Conservation (phyloP, 2,329 filamentous ascomycete species). For the Graphilbum fragrans region DNA sequence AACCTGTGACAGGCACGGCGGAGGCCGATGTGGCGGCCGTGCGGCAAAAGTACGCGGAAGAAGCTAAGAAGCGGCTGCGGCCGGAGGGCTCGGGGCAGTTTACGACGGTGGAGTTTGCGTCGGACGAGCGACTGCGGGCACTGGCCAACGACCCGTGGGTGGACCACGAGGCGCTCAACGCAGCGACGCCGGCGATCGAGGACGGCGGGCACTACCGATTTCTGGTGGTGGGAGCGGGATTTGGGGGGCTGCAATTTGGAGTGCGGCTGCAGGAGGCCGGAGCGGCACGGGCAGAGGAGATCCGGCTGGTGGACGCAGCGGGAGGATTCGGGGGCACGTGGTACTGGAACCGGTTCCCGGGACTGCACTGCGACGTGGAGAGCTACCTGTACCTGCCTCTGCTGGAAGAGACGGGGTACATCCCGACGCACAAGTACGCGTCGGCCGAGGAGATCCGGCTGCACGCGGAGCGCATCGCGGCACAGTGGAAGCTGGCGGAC, state of each 20-base stretch:
- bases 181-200: conserved; percentile 10
- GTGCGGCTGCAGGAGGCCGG: conserved; percentile 22
- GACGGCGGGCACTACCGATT: conserved; percentile 17
- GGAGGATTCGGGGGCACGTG: conserved; percentile 37
- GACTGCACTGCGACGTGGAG: conserved; percentile 45
- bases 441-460: conserved; percentile 26
- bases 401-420: conserved; percentile 46
- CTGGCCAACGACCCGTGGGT: conserved; percentile 21
- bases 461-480: conserved; percentile 31
- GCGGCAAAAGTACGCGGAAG: conserved; percentile 20
- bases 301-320: conserved; percentile 28
- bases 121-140: conserved; percentile 9
- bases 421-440: conserved; percentile 35
- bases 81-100: conserved; percentile 21
- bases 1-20: too few species aligned
- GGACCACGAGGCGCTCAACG: conserved; percentile 19
- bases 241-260: conserved; percentile 19
- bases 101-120: conserved; percentile 14
- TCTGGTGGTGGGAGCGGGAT: conserved; percentile 24
- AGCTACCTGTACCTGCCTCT: conserved; percentile 46
- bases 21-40: conserved; percentile 7
- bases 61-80: conserved; percentile 20
- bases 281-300: conserved; percentile 18
- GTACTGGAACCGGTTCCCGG: conserved; percentile 40
- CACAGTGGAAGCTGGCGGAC: conserved; percentile 29